phyloP scores from a whole-genome alignment of 306 rosid genomes.

The Begonia loranthoides region DNA sequence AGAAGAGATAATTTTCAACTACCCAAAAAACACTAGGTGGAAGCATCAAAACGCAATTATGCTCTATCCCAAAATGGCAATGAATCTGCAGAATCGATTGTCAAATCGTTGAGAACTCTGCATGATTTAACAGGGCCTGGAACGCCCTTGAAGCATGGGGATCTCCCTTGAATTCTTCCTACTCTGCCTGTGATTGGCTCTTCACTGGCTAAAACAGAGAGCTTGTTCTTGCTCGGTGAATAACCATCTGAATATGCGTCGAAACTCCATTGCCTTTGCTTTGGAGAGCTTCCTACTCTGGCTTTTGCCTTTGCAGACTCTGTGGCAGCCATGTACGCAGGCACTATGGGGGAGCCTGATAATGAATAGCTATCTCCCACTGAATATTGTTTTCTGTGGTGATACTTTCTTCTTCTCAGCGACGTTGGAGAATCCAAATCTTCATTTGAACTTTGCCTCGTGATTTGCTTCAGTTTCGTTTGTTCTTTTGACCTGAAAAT shows the following conservation, averaged over 20 bases:
- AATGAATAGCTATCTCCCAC: conserved; percentile 45
- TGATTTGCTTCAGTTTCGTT: conserved; percentile 27
- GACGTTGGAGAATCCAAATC: conserved; percentile 35
- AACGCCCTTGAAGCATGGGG: conserved; percentile 70
- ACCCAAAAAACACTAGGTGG: neutral
- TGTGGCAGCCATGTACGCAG: conserved; percentile 93
- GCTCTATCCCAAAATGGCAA: conserved; percentile 43
- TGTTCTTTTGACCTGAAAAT: conserved; percentile 28
- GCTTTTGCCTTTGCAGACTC: conserved; percentile 77
- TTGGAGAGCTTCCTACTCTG: conserved; percentile 68
- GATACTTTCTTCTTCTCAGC: conserved; percentile 24
- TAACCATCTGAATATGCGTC: conserved; percentile 43
- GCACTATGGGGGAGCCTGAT: conserved; percentile 53
- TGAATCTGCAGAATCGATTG: conserved; percentile 60
- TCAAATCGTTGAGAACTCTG: conserved; percentile 36
- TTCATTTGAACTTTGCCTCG: conserved; percentile 20
- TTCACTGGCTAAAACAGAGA: conserved; percentile 41
- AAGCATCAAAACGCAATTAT: conserved; percentile 27
- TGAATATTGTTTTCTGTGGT: conserved; percentile 46
- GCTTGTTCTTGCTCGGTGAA: conserved; percentile 74
- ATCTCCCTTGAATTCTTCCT: conserved; percentile 33
- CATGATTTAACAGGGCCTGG: conserved; percentile 65
- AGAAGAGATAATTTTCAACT: no score
- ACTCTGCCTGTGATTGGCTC: conserved; percentile 14
- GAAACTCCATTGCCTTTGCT: conserved; percentile 32